phyloP scores from a whole-genome alignment of 1,284 basidiomycete genomes.

The Leucoagaricus sp. region DNA sequence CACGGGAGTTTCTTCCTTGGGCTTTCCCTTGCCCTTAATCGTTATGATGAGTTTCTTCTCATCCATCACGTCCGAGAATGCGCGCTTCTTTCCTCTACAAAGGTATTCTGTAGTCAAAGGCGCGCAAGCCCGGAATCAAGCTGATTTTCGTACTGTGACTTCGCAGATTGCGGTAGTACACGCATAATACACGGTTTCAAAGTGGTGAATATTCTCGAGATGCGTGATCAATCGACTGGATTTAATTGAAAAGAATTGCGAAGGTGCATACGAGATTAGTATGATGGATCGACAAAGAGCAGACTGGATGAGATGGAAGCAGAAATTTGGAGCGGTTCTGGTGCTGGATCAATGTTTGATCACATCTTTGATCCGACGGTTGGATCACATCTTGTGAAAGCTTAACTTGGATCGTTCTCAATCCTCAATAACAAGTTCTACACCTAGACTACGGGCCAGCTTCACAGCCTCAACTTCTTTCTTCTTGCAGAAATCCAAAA shows the following conservation, averaged over 20 bases:
- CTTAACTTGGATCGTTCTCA: not conserved
- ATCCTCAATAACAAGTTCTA: conserved; percentile 50
- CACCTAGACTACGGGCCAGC: conserved; percentile 34
- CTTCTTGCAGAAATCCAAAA: conserved; percentile 42
- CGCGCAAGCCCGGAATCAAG: not conserved
- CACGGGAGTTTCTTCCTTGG: not conserved
- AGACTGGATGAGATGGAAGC: conserved; percentile 12
- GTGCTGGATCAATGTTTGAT: conserved; percentile 3
- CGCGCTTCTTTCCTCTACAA: conserved; percentile 10
- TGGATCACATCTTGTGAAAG: too few relatives aligned
- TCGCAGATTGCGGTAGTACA: conserved; percentile 1
- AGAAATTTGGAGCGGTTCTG: not conserved
- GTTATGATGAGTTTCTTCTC: conserved; percentile 4
- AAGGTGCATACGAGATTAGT: not conserved
- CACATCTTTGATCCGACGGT: conserved; percentile 1
- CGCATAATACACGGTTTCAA: not conserved
- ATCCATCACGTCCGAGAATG: conserved; percentile 1
- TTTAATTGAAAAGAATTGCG: not conserved
- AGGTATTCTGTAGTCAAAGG: not conserved
- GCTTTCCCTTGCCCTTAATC: conserved; percentile 9
- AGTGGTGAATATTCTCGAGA: not conserved
- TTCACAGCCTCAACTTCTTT: conserved; percentile 48
- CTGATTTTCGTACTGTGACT: conserved; percentile 7
- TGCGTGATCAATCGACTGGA: not conserved
- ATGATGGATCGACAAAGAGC: conserved; percentile 12